phyloP scores from a whole-genome alignment of 495 filamentous ascomycete genomes.

The Penicillium antarcticum region DNA sequence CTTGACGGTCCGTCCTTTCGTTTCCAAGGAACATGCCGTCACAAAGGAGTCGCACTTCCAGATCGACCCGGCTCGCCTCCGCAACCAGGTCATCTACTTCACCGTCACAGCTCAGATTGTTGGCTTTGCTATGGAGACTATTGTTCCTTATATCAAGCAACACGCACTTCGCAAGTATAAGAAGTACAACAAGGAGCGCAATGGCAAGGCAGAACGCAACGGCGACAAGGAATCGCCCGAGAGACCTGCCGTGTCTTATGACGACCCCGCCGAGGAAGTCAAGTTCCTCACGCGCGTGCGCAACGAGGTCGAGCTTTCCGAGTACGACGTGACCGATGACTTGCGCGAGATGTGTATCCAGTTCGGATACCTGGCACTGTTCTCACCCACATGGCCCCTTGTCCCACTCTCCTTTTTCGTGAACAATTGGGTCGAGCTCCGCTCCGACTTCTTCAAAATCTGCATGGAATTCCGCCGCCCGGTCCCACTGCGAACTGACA shows the following conservation, averaged over 20 bases:
- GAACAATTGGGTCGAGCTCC: slow-evolving; percentile 96
- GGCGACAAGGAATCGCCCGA: slow-evolving; percentile 27
- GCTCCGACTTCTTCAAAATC: slow-evolving; percentile 93
- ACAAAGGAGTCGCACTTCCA: slow-evolving; percentile 61
- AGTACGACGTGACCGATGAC: slow-evolving; percentile 86
- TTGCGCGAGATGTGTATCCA: slow-evolving; percentile 95
- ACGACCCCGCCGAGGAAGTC: slow-evolving; percentile 67
- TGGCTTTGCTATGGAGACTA: slow-evolving; percentile 78
- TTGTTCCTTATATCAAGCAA: slow-evolving; percentile 83
- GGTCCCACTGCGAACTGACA: slow-evolving; percentile 81
- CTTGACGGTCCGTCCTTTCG: slow-evolving; percentile 71
- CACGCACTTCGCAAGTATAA: slow-evolving; percentile 70
- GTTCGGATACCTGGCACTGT: slow-evolving; percentile 90
- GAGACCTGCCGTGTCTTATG: slow-evolving; percentile 20
- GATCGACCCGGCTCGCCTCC: slow-evolving; percentile 80
- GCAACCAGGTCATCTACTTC: slow-evolving; percentile 94
- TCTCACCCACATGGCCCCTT: slow-evolving; percentile 90
- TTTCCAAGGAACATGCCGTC: slow-evolving; percentile 62
- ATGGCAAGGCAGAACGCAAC: slow-evolving; percentile 21
- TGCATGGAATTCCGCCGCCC: slow-evolving; percentile 85
- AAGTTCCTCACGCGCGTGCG: slow-evolving; percentile 78
- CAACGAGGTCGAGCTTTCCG: slow-evolving; percentile 77
- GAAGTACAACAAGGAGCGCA: slow-evolving; percentile 41
- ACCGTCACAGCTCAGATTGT: slow-evolving; percentile 94
- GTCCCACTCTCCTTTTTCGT: slow-evolving; percentile 84